Evolutionary conservation across 495 filamentous ascomycete genomes (phyloP).

Genomic region (Articulospora tetracladia): DNA sequence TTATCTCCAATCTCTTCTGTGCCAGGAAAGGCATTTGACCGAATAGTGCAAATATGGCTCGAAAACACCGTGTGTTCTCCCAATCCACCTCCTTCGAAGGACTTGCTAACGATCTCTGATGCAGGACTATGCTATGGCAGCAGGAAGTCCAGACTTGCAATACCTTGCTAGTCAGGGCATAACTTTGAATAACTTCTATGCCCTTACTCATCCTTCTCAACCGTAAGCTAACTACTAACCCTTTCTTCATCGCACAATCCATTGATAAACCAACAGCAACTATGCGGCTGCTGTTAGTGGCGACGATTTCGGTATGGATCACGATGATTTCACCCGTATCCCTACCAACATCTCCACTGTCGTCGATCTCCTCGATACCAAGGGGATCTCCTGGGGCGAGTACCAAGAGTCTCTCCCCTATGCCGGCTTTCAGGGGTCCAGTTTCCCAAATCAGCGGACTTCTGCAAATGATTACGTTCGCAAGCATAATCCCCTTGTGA

Average conservation of each 20-base stretch:
- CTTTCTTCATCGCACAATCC: not conserved
- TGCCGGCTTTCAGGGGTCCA: slow-evolving; percentile 59
- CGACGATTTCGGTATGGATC: slow-evolving; percentile 66
- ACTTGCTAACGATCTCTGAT: not conserved
- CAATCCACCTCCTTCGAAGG: not conserved
- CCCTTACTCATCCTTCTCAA: slow-evolving; percentile 62
- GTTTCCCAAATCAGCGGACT: slow-evolving; percentile 49
- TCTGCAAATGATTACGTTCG: slow-evolving; percentile 62
- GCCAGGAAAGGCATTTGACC: slow-evolving; percentile 59
- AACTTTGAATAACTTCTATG: slow-evolving; percentile 59
- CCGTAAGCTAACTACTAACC: slow-evolving; percentile 27
- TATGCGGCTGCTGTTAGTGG: slow-evolving; percentile 61
- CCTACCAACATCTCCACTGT: slow-evolving; percentile 62
- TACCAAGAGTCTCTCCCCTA: slow-evolving; percentile 46
- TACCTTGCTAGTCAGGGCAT: slow-evolving; percentile 62
- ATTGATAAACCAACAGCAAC: slow-evolving; percentile 35
- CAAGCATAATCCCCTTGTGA: slow-evolving; percentile 67
- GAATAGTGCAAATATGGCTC: slow-evolving; percentile 65
- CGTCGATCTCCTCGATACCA: slow-evolving; percentile 65
- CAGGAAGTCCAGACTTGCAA: slow-evolving; percentile 28
- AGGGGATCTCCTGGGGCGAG: slow-evolving; percentile 62
- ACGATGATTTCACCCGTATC: slow-evolving; percentile 55
- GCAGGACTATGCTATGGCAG: slow-evolving; percentile 41
- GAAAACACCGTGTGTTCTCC: slow-evolving; percentile 56
- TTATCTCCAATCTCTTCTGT: slow-evolving; percentile 55